Evolutionary conservation across 768 basidiomycete species (phyloP).

Genomic region (Leccinum sublutescens): DNA sequence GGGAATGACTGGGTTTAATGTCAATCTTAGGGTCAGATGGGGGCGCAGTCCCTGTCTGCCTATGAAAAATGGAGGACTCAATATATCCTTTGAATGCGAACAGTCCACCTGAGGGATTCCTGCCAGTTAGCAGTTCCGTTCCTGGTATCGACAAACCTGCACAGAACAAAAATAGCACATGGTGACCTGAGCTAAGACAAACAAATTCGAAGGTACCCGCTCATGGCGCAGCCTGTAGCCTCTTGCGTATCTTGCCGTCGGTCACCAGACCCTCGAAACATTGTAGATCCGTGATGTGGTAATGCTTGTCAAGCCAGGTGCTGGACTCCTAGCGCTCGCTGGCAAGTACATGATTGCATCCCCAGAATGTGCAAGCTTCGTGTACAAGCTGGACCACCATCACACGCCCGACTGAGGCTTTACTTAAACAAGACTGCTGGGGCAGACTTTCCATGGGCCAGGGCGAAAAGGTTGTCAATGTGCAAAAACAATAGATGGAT

Average conservation of each 20-base stretch:
- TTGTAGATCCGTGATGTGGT: neutral
- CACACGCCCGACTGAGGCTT: neutral
- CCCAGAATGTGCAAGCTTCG: neutral
- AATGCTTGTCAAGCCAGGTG: neutral
- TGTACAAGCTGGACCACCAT: neutral
- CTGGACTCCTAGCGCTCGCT: no score
- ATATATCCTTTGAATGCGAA: neutral
- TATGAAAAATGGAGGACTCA: neutral
- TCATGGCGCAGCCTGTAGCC: neutral
- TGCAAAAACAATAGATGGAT: neutral
- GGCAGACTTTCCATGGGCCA: neutral
- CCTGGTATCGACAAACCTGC: neutral
- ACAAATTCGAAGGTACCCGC: neutral
- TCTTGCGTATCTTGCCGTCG: neutral
- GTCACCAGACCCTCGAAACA: neutral
- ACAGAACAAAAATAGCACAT: neutral
- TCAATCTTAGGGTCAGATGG: neutral
- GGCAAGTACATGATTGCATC: neutral
- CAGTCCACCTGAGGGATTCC: neutral
- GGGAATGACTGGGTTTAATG: neutral
- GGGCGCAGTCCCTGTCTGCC: neutral
- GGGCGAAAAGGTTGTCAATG: neutral
- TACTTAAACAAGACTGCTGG: neutral
- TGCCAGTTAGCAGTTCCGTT: neutral
- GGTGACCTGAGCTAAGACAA: neutral